Evolutionary conservation across 805 yeast genomes (phyloP), one percentile per base, ranked within the genome.

Genomic region (Kuraishia piskuri): DNA sequence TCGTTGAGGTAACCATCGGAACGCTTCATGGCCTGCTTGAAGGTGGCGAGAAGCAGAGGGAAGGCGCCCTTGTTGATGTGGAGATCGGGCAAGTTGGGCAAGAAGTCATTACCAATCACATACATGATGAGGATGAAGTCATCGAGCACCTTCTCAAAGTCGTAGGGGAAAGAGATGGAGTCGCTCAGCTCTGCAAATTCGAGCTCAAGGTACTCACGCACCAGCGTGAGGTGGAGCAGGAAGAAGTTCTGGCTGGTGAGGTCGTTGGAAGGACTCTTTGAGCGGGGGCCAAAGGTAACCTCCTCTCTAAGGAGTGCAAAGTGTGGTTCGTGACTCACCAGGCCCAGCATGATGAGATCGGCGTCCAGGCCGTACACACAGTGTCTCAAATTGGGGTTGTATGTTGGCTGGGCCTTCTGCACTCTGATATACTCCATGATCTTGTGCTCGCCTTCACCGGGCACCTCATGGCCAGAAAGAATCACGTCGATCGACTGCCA

Each of bases 381-480:
- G 65, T 92, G 98, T 67, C 96, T 84, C 19, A 86, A 76, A 66
- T 92, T 88, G 50, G 90, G 82, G 63, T 89, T 77, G 63, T 88
- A 88, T 51, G 75, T 83, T 0, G 80, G 77, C 62, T 83, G 85
- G n/a, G 91, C 79, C 66, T 88, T 86, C 70, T 83, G 77, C 47
- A 80, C 72, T 70, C 97, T 83, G 58, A 92, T 90, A 62, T 81
- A 90, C 61, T 89, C 89, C 97, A 91, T 92, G 60, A 92, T 90
- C 65, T 92, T 92, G 71, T 92, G 98, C 72, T 92, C 98, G 70
- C 98, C 98, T 75, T 92, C 98, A 60, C 98, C 98, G 2, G 98
- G 98, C 20, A 89, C 97, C 68, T 91, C 96, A 63, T 90, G 97
- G 40, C 97, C 98, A 52, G 94, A 86, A 56, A 92, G 76, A 26